Base-by-base conservation (phyloP, 2,329 filamentous ascomycete genomes). In the Bertia moriformis region DNA sequence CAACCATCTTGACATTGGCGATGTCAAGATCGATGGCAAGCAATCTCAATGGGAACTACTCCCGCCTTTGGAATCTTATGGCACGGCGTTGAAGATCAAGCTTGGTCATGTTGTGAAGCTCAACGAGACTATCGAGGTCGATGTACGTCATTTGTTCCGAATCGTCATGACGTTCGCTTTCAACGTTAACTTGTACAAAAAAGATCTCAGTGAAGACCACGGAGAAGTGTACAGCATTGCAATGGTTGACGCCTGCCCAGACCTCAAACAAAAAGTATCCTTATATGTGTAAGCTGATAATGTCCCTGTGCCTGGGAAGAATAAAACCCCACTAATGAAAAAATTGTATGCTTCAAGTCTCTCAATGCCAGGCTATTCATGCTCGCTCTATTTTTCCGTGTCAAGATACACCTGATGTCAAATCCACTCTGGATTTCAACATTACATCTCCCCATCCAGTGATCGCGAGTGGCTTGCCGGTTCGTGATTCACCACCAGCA, bases 281-380 rank as follows among this genome's bases (percentile, higher is more conserved):
- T 1, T 81, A 79, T 51, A 78, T 81, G 71, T 81, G 32, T 35
- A 35, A 35, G 32, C 15, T 7, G 15, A 17, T 7, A 29, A 10
- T 10, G 10, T 29, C 24, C n/a, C 10, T 29, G 24, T 29, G 24
- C n/a, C 24, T n/a, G 10, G 24, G n/a, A 29, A 29, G 24, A 29
- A n/a, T 29, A 10, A 10, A 10, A 10, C 10, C 10, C 24, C 10
- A 29, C 10, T 29, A 10, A 29, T n/a, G 24, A 10, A 29, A 29
- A n/a, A 29, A 29, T 29, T n/a, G 10, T 29, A n/a, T n/a, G 10
- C 24, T 35, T 10, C 17, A 7, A 35, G 32, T 80, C 55, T 76
- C 71, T 14, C 76, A 81, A 59, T 81, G 76, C 51, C 74, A 81
- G 55, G 75, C 76, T 17, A 81, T 80, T 38, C 76, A 81, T 49